A percentile compares a stretch with the other conserved stretches of the same genome.
phyloP scores from a whole-genome alignment of 176 grass and related monocot genomes.

The Musa troglodytarum region DNA sequence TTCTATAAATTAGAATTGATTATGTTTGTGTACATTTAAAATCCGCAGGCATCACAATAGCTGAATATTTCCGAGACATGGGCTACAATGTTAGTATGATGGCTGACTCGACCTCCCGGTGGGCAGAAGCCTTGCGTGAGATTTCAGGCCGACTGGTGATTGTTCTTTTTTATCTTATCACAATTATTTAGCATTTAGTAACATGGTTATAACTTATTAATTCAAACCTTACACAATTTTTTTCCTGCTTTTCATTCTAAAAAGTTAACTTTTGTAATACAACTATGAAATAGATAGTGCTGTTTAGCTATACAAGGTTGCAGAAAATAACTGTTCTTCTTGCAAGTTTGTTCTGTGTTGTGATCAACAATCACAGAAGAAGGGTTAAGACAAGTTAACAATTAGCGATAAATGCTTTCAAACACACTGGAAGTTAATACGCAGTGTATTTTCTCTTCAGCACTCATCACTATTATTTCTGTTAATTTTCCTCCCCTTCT shows the following conservation, averaged over 20 bases:
- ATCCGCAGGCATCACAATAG: conserved; percentile 60
- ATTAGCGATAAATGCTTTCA: background rate
- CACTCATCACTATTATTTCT: background rate
- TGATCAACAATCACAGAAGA: background rate
- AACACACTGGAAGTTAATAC: background rate
- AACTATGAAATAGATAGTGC: background rate
- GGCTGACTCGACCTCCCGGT: conserved; percentile 91
- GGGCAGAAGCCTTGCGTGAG: conserved; percentile 56
- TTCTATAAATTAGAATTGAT: background rate
- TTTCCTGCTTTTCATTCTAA: background rate
- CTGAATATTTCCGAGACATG: conserved; percentile 95
- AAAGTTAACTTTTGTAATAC: background rate
- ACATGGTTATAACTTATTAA: background rate
- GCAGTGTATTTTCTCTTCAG: background rate
- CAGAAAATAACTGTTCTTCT: background rate
- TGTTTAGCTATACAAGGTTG: background rate
- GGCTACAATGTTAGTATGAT: conserved; percentile 98
- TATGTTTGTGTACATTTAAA: too few species aligned
- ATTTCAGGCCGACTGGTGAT: conserved; percentile 58
- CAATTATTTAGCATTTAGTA: background rate
- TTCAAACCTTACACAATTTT: background rate
- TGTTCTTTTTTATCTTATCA: conserved; percentile 5
- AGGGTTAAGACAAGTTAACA: too few species aligned
- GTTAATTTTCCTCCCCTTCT: background rate
- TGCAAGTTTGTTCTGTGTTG: background rate